Conservation (phyloP, 2,329 filamentous ascomycete genomes). For the Monilinia fructicola region DNA sequence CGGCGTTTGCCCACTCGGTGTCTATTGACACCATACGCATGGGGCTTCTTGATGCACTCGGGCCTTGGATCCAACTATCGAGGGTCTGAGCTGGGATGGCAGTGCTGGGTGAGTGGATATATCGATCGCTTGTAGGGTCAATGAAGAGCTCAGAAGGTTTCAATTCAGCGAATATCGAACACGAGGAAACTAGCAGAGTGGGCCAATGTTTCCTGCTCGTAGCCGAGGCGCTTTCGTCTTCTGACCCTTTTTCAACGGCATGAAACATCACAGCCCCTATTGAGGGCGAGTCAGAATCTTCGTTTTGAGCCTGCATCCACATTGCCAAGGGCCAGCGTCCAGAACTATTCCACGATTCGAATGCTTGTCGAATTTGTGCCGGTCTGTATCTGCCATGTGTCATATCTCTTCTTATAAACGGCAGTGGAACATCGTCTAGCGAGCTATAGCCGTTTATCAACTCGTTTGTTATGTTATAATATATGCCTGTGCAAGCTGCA, state of each 20-base stretch:
- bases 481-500: neutral
- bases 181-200: neutral
- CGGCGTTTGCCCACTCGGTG: neutral
- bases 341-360: too few relatives aligned
- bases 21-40: neutral
- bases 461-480: neutral
- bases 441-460: neutral
- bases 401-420: neutral
- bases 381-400: too few relatives aligned
- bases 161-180: neutral
- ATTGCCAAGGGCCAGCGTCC: too few relatives aligned
- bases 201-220: too few relatives aligned
- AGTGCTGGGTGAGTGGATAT: neutral
- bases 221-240: too few relatives aligned
- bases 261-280: neutral
- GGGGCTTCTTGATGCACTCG: too few relatives aligned
- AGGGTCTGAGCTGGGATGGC: neutral
- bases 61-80: neutral
- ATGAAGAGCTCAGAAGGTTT: neutral
- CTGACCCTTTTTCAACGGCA: neutral
- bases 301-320: too few relatives aligned
- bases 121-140: neutral
- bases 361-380: too few relatives aligned
- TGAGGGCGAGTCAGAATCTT: too few relatives aligned
- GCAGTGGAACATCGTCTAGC: too few relatives aligned